Evolutionary conservation across 768 basidiomycete species (phyloP), one percentile per base, ranked within the genome.

Genomic region (Imleria badia): DNA sequence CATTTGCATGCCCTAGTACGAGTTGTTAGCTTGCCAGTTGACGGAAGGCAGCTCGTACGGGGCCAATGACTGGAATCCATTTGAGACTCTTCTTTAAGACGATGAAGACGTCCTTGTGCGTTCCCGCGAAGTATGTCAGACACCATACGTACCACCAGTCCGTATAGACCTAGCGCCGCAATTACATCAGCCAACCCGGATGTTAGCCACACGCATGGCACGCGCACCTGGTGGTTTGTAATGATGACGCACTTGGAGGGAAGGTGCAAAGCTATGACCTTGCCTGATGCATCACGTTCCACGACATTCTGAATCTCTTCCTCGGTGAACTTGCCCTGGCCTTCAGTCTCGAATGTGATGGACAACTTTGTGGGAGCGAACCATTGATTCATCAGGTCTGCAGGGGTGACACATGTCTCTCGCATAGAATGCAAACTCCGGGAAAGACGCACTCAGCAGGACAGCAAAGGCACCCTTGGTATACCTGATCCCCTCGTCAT

Each of bases 61-160:
- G 93, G 14, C 96, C 96, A 26, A 94, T 69, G 44, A 99, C 68
- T 17, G 96, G 96, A 3, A 96, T 68, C 79, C 84, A 87, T 63
- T 89, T 89, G 55, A 98, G 76, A 62, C 86, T 89, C 68, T 89
- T 91, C 80, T 98, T 99, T 54, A 98, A 76, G 17, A 96, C 87
- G 65, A 99, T 99, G 69, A 85, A 87, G 33, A 98, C 80, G 58
- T 91, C 81, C 56, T 78, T 78, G 67, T 89, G 83, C 2, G 85
- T 81, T 39, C 76, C 75, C 60, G 84, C 79, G 64, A 87, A 89
- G 66, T 92, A 91, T 12, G 83, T 79, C 42, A 94, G 71, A 58
- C 85, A 86, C 88, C 91, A 98, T 35, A 87, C 82, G 65, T 95
- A 96, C 86, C 87, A 86, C 88, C 89, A 90, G 71, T 90, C 88